phyloP scores from a whole-genome alignment of 345 rosid genomes.

The Orychophragmus violaceus region DNA sequence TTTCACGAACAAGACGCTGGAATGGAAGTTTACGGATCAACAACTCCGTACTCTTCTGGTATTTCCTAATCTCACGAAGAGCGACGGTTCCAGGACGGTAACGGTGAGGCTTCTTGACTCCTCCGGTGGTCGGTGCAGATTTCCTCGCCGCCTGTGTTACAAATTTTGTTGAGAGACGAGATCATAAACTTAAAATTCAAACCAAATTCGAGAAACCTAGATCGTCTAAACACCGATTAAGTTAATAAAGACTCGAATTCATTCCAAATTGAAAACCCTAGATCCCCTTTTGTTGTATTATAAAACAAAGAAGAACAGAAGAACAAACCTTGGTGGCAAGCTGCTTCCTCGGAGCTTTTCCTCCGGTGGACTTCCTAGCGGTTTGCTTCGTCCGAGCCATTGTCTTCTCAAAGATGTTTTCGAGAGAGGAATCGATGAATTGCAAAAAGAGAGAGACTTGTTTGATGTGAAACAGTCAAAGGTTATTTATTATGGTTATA shows the following conservation, averaged over 20 bases:
- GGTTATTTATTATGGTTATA: slow-evolving; percentile 8
- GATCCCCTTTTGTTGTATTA: neutral
- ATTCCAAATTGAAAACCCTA: neutral
- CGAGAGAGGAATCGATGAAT: neutral
- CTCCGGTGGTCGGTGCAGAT: slow-evolving; percentile 59
- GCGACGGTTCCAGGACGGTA: slow-evolving; percentile 58
- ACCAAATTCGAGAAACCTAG: neutral
- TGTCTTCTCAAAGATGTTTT: slow-evolving; percentile 1
- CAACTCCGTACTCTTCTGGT: slow-evolving; percentile 51
- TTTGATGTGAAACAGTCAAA: neutral
- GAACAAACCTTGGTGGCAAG: slow-evolving; percentile 50
- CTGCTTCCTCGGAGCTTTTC: slow-evolving; percentile 57
- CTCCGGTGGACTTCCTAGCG: slow-evolving; percentile 57
- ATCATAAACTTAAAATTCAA: too few relatives aligned
- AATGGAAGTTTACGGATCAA: slow-evolving; percentile 49
- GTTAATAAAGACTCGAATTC: too few relatives aligned
- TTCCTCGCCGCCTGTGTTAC: slow-evolving; percentile 45
- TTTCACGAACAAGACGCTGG: slow-evolving; percentile 59
- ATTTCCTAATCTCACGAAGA: slow-evolving; percentile 47
- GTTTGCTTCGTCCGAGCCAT: slow-evolving; percentile 73
- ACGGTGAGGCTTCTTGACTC: slow-evolving; percentile 61
- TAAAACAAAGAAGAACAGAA: neutral
- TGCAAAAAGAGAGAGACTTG: neutral
- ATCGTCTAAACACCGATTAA: too few relatives aligned
- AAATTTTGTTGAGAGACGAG: neutral